Base-by-base conservation (phyloP, 2,329 filamentous ascomycete genomes). In the Paraconiothyrium brasiliense region DNA sequence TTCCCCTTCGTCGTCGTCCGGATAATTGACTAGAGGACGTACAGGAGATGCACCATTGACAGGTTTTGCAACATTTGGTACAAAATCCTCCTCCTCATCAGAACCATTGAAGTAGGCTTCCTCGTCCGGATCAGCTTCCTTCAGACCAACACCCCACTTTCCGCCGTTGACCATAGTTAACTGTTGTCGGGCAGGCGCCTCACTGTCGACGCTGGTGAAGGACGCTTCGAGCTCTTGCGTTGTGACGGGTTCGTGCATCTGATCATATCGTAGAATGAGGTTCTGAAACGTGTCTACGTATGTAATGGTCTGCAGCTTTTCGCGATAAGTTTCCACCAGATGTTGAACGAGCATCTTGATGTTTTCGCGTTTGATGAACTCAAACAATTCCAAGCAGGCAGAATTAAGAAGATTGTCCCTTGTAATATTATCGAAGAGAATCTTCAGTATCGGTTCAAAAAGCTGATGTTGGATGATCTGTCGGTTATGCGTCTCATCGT, bases 91-190 rank as follows among this genome's bases (percentile, higher is more conserved):
- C 7, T 97, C 93, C 50, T 95, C 92, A 69, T 97, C 94, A 0
- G 92, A 93, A 0, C 87, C 88, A 71, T 97, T 94, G 86, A 96
- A 98, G 78, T 98, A 99, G 47, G 94, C 93, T 71, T 97, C 94
- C 76, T 97, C 92, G 11, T 90, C 89, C 6, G 90, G 85, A 74
- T 97, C 94, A 73, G 94, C 86, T 57, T 97, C 93, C 73, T 92
- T 92, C 76, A 96, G 86, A 48, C 87, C 89, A 67, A 89, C 87
- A 78, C 91, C 90, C 63, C 88, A 84, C 47, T 75, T 76, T n/a
- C 84, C 84, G 35, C 85, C 85, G 62, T 87, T 89, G 58, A 86
- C 76, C 41, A 83, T 82, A 57, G 76, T 80, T 60, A 81, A 16
- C 43, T 56, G 78, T 41, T 80, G 69, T 50, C 74, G 74, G 50